Percentiles rank a stretch among this genome's conserved stretches.
Evolutionary conservation across 1,284 basidiomycete genomes (phyloP).

Genomic region (Rhodotorula sp.): DNA sequence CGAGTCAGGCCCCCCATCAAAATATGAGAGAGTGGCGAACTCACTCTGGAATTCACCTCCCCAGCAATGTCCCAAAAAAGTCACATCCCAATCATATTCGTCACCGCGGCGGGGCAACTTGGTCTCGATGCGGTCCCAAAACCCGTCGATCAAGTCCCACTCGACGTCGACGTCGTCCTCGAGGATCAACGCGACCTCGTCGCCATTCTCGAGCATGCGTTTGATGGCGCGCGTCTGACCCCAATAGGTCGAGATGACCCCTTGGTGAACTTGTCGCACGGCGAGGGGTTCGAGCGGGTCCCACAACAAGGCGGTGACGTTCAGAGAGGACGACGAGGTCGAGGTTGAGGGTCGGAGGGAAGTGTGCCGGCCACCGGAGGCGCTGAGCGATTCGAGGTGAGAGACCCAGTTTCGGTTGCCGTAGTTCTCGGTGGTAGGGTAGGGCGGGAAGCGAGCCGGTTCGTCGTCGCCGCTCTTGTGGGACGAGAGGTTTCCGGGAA

Average conservation of each 20-base stretch:
- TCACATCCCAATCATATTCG: constrained; percentile 40
- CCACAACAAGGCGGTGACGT: constrained; percentile 36
- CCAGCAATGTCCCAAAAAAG: constrained; percentile 46
- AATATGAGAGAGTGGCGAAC: background rate
- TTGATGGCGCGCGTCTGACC: constrained; percentile 41
- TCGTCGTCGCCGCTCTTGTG: no score
- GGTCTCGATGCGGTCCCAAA: constrained; percentile 38
- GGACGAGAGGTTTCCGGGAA: constrained; percentile 4
- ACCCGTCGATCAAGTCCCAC: constrained; percentile 43
- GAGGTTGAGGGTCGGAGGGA: constrained; percentile 12
- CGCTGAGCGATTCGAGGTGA: constrained; percentile 31
- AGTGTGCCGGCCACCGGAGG: constrained; percentile 9
- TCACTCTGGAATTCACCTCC: constrained; percentile 40
- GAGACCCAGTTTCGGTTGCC: constrained; percentile 21
- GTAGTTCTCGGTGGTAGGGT: background rate
- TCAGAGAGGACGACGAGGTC: background rate
- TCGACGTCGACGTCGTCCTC: constrained; percentile 47
- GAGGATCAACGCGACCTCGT: constrained; percentile 42
- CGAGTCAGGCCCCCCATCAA: background rate
- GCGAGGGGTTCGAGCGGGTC: constrained; percentile 37
- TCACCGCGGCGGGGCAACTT: constrained; percentile 23
- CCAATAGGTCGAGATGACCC: constrained; percentile 41
- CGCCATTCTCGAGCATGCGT: constrained; percentile 36
- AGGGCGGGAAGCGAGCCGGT: constrained; percentile 9
- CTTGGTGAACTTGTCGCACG: constrained; percentile 39